phyloP scores from a whole-genome alignment of 306 rosid species.

The Hippophae rhamnoides region DNA sequence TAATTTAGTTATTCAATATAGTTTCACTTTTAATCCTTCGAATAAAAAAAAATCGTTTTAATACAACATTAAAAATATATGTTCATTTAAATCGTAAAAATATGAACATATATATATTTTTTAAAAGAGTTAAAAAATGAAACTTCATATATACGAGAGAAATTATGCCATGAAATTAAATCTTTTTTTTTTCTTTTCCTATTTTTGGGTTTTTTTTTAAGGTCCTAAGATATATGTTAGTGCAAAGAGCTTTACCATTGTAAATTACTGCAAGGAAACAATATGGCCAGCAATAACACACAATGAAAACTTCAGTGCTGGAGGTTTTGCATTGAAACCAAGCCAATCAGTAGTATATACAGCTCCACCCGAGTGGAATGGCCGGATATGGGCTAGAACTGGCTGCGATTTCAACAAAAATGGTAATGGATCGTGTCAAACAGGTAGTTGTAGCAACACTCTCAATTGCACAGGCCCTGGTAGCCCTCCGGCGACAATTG shows the following conservation, averaged over 20 bases:
- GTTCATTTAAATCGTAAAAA: no score
- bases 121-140: no score
- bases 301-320: slow-evolving; percentile 35
- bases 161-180: no score
- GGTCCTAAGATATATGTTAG: slow-evolving; percentile 23
- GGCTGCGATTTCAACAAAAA: slow-evolving; percentile 49
- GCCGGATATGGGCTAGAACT: slow-evolving; percentile 56
- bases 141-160: no score
- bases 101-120: no score
- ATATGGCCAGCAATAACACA: slow-evolving; percentile 55
- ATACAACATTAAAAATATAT: no score
- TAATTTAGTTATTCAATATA: no score
- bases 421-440: slow-evolving; percentile 45
- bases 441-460: slow-evolving; percentile 43
- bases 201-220: slow-evolving; percentile 2
- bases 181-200: no score
- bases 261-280: slow-evolving; percentile 48
- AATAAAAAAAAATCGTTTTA: no score
- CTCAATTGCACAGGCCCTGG: slow-evolving; percentile 45
- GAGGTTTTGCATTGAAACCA: slow-evolving; percentile 35
- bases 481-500: slow-evolving; percentile 38
- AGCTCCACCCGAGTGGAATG: slow-evolving; percentile 37
- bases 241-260: slow-evolving; percentile 34
- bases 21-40: no score
- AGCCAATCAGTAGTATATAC: slow-evolving; percentile 35